These are phyloP conservation scores for Oldenlandia corymbosa DNA, from an alignment of 257 asterid genomes.

Conservation along the genomic window DNA sequence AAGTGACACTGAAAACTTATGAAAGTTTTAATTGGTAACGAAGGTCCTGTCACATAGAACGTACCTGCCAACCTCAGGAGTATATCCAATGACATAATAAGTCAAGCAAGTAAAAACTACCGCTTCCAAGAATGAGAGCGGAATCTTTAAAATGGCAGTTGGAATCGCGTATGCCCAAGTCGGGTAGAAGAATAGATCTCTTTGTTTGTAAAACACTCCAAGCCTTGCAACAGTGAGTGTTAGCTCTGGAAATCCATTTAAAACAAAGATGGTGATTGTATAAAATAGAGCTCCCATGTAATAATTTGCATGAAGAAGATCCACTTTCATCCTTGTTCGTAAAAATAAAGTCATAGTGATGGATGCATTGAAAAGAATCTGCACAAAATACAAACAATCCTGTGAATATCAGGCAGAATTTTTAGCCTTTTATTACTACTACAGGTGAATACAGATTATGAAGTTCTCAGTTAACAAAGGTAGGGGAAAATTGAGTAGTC, in stretches of 20 bases:
- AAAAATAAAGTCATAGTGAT: constrained; percentile 48
- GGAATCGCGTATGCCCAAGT: constrained; percentile 60
- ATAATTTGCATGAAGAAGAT: constrained; percentile 39
- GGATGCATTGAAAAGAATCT: constrained; percentile 41
- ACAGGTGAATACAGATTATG: too few relatives aligned
- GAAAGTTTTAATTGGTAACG: not conserved
- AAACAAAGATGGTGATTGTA: constrained; percentile 31
- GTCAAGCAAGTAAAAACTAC: constrained; percentile 52
- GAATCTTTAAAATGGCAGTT: constrained; percentile 40
- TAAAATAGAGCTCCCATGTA: constrained; percentile 50
- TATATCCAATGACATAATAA: constrained; percentile 45
- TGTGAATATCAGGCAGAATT: too few relatives aligned
- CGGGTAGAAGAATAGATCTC: constrained; percentile 43
- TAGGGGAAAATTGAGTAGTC: not conserved
- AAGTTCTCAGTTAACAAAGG: not conserved
- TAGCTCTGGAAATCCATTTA: constrained; percentile 50
- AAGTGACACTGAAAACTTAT: not conserved
- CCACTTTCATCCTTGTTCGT: constrained; percentile 45
- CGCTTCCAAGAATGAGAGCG: constrained; percentile 46
- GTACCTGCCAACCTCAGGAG: constrained; percentile 58
- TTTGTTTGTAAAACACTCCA: constrained; percentile 47
- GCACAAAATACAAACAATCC: constrained; percentile 20
- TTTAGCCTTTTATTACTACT: too few relatives aligned
- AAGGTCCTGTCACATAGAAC: constrained; percentile 6
- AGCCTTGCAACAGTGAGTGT: constrained; percentile 43